phyloP scores from a whole-genome alignment of 108 stramenopile species.

The Cyclotella cryptica region DNA sequence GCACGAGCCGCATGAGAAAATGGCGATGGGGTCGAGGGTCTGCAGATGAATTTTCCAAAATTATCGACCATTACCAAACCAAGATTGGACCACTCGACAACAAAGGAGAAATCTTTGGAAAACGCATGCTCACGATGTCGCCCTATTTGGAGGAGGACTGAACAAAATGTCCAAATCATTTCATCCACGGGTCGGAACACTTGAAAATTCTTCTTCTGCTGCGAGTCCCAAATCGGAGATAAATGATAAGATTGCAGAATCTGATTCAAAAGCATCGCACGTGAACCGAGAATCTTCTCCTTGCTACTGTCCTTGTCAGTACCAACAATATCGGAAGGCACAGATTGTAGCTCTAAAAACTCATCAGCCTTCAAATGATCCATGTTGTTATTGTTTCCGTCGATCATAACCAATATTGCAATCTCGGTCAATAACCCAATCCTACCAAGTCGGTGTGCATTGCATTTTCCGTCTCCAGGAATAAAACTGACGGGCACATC shows the following conservation, averaged over 20 bases:
- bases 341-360: background rate
- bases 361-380: conserved; percentile 28
- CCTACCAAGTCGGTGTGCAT: conserved; percentile 56
- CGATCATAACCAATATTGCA: conserved; percentile 71
- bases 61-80: conserved; percentile 46
- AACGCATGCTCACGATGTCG: conserved; percentile 15
- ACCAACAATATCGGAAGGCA: background rate
- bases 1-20: conserved; percentile 36
- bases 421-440: conserved; percentile 66
- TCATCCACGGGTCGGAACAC: conserved; percentile 35
- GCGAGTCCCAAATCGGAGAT: conserved; percentile 31
- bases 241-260: conserved; percentile 38
- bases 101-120: conserved; percentile 35
- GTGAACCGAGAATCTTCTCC: conserved; percentile 17
- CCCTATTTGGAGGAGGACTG: conserved; percentile 30
- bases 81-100: conserved; percentile 46
- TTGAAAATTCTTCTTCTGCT: conserved; percentile 18
- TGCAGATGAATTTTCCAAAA: conserved; percentile 37
- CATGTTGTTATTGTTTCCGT: conserved; percentile 49
- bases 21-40: conserved; percentile 26
- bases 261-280: conserved; percentile 32
- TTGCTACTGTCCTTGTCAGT: conserved; percentile 20
- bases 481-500: conserved; percentile 37
- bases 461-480: conserved; percentile 15
- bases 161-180: conserved; percentile 49